Conservation (phyloP, 805 yeast species). For the Candida lessepsii region DNA sequence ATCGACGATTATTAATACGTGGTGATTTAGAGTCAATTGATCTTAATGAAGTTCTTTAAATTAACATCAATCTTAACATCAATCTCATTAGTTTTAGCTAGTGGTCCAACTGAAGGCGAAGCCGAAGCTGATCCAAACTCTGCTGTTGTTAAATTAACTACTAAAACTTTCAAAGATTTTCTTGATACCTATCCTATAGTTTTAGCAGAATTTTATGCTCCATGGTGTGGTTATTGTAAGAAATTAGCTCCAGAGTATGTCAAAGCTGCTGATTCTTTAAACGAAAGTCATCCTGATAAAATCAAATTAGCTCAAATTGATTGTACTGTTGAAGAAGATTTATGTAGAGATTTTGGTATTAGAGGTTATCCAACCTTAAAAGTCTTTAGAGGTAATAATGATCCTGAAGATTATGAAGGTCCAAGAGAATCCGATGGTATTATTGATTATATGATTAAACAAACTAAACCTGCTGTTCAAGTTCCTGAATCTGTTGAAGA, state of each 20-base stretch:
- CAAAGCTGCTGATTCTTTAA: conserved; percentile 65
- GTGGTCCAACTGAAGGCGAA: conserved; percentile 47
- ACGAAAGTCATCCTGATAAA: conserved; percentile 44
- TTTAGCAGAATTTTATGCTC: conserved; percentile 85
- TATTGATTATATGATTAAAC: conserved; percentile 73
- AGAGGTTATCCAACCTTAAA: conserved; percentile 85
- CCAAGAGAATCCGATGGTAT: conserved; percentile 82
- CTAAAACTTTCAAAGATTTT: conserved; percentile 63
- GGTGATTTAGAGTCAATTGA: background rate
- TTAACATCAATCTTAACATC: conserved; percentile 40
- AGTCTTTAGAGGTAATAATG: conserved; percentile 56
- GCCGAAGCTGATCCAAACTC: conserved; percentile 81
- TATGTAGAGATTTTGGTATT: conserved; percentile 66
- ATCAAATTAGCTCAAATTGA: conserved; percentile 81
- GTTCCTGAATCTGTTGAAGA: conserved; percentile 43
- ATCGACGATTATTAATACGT: conserved; percentile 6
- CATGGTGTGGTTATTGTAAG: conserved; percentile 99
- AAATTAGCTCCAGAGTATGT: conserved; percentile 77
- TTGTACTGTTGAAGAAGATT: conserved; percentile 73
- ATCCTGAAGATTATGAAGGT: conserved; percentile 72
- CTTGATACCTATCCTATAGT: conserved; percentile 73
- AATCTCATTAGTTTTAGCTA: conserved; percentile 36
- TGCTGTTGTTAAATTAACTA: conserved; percentile 78
- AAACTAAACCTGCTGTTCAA: conserved; percentile 69
- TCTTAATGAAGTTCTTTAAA: conserved; percentile 40